Evolutionary conservation across 2,329 filamentous ascomycete genomes (phyloP).

Genomic region (Hymenoscyphus repandus): DNA sequence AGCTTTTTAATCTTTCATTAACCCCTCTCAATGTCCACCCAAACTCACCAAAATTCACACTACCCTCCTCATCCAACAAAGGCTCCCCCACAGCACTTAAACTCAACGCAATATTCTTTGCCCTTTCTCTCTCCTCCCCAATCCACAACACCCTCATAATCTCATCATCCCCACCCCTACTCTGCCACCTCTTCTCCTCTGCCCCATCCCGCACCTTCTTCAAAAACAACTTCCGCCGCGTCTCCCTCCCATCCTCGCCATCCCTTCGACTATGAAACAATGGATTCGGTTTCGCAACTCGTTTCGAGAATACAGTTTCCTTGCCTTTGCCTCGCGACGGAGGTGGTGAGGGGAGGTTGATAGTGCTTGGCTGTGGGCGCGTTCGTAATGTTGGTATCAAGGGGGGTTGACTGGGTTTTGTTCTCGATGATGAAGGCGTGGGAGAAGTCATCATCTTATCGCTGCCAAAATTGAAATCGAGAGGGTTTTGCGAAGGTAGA

Average conservation of each 20-base stretch:
- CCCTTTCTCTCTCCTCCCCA: slow-evolving; percentile 33
- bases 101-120: slow-evolving; percentile 23
- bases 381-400: slow-evolving; percentile 4
- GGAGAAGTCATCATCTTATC: slow-evolving; percentile 27
- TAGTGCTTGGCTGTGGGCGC: not conserved
- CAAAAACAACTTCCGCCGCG: slow-evolving; percentile 63
- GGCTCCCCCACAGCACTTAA: slow-evolving; percentile 12
- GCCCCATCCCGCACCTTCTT: slow-evolving; percentile 57
- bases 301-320: slow-evolving; percentile 30
- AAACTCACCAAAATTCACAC: slow-evolving; percentile 15
- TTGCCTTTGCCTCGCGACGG: slow-evolving; percentile 12
- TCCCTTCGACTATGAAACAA: slow-evolving; percentile 47
- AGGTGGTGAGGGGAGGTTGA: slow-evolving; percentile 8
- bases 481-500: slow-evolving; percentile 33
- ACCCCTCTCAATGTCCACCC: not conserved
- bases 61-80: slow-evolving; percentile 9
- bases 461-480: not conserved
- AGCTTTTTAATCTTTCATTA: not conserved
- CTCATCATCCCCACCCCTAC: slow-evolving; percentile 59
- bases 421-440: slow-evolving; percentile 8
- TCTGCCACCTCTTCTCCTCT: slow-evolving; percentile 55
- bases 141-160: slow-evolving; percentile 37
- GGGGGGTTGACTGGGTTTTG: not conserved
- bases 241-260: slow-evolving; percentile 39
- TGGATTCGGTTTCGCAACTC: slow-evolving; percentile 57